Evolutionary conservation across 2,329 filamentous ascomycete species (phyloP), one percentile per base, ranked within the genome.

Genomic region (Leptodontidium sp.): DNA sequence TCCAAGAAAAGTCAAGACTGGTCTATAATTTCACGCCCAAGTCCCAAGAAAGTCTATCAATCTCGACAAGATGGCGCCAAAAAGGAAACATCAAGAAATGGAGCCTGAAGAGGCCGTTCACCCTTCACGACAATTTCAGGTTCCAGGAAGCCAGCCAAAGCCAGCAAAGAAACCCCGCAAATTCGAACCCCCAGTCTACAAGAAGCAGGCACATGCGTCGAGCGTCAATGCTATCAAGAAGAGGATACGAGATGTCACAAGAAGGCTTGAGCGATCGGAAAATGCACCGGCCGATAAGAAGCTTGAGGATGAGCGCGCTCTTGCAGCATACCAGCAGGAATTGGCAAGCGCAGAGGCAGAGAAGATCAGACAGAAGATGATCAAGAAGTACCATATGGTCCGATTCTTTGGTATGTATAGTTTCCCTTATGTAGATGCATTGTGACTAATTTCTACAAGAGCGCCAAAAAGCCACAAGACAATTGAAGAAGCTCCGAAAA

Each of bases 331-430:
- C 75, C 85, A 88, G 79, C 83, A 87, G 71, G 90, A 92, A 75
- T 83, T 94, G 68, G 83, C 80, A 4, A 84, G 87, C 71, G 84
- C 86, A 59, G 82, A 87, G 68, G 84, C 85, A 68, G 88, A 89
- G 75, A 90, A 88, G 80, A 85, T 84, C 77, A 85, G 88, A 73
- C 85, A 85, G 74, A 85, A 88, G 68, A 93, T 94, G 87, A 93
- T 94, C 71, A 84, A 84, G 62, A 91, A 90, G 79, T 96, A 94
- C 75, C 92, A 95, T 78, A 94, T 93, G 87, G 88, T 95, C 62
- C 85, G 93, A 35, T 96, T 96, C 78, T 95, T 95, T 80, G 93
- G 92, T 92, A 83, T 5, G 63, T 62, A 21, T 11, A 6, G 49
- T 6, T 12, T 61, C 2, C 21, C 35, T 59, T 59, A 12, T 49